Percentiles rank a stretch among this genome's conserved stretches.
phyloP scores from a whole-genome alignment of 163 green algal species.

The Coccomyxa subellipsoidea region DNA sequence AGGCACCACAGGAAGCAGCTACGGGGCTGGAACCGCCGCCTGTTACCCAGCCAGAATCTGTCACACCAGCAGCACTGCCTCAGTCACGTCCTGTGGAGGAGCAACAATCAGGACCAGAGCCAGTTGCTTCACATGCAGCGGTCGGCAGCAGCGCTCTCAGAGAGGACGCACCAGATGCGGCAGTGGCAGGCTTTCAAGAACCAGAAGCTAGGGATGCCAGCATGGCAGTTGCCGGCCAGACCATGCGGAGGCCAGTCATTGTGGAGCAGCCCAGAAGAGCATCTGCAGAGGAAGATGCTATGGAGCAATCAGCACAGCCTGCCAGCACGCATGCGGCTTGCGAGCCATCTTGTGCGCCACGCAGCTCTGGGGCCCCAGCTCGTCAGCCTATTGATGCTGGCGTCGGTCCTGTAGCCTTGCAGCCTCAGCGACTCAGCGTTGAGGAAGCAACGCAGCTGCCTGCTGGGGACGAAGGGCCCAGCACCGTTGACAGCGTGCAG shows the following conservation, averaged over 20 bases:
- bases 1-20: too few species aligned
- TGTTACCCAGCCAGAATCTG: too few species aligned
- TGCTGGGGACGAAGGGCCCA: too few species aligned
- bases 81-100: neutral
- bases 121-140: too few species aligned
- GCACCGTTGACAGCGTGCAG: neutral
- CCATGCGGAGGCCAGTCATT: too few species aligned
- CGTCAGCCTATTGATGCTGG: too few species aligned
- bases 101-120: neutral
- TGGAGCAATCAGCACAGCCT: neutral
- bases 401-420: neutral
- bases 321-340: neutral
- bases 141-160: too few species aligned
- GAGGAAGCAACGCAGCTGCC: too few species aligned
- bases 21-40: too few species aligned
- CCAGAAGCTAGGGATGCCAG: neutral
- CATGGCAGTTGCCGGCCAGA: neutral
- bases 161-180: neutral
- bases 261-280: neutral
- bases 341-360: neutral
- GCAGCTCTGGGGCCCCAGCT: neutral
- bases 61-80: too few species aligned
- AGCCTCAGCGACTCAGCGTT: neutral
- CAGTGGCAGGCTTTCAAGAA: too few species aligned
- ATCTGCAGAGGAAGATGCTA: neutral